Evolutionary conservation across 805 yeast genomes (phyloP), one percentile per base, ranked within the genome.

Genomic region (Saturnispora halmiae): DNA sequence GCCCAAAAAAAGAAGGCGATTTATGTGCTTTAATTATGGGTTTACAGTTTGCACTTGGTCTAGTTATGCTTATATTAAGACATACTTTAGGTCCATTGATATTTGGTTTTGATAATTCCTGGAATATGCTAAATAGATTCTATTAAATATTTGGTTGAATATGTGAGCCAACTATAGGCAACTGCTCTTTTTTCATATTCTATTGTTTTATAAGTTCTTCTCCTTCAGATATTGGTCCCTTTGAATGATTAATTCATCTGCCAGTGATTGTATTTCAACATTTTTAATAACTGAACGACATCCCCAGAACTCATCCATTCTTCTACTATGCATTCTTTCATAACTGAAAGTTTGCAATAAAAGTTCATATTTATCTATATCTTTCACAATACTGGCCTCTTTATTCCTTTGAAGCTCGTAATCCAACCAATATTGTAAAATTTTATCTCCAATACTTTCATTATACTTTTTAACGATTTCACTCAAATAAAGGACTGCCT

Each of bases 361-460:
- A 74, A 87, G 74, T 62, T 87, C 96, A 55, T 75, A 82, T 67
- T 90, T 90, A 61, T 90, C 97, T 46, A 92, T 77, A 60, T 90
- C 96, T 64, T 90, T 90, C 48, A 90, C 96, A 50, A 85, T 84
- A 41, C 79, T 69, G 10, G 96, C 95, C 60, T 90, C 97, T 20
- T 75, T 58, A 32, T 80, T 75, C 50, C 85, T 69, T 51, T 84
- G 81, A 54, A 81, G 77, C 64, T 90, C 98, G 62, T 90, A 90
- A 58, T 86, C 95, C 42, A 79, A 63, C 95, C 96, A 90, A 46
- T 78, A 70, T 30, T 77, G 79, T 44, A 69, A 57, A 39, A 90
- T 67, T 49, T 82, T 87, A 26, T 62, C 49, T 10, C 92, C 79
- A 28, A 81, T 83, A 14, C 46, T 50, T 8, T 62, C 60, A 56